Evolutionary conservation across 495 filamentous ascomycete genomes (phyloP).

Genomic region (Aspergillus kassunensis): DNA sequence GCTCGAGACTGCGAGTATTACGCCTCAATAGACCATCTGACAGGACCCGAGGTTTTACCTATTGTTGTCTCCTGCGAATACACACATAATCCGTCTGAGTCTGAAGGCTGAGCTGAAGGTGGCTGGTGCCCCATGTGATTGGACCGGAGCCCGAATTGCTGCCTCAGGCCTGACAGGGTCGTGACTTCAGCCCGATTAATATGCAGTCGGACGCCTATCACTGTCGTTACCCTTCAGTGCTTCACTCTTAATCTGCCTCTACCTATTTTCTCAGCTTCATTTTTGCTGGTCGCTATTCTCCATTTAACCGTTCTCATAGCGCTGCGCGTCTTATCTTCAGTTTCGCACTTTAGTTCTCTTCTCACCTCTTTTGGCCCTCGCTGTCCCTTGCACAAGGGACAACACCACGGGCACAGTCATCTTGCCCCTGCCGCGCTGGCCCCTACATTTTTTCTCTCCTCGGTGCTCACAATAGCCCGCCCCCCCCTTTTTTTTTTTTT

Average conservation of each 20-base stretch:
- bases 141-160: constrained; percentile 3
- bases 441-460: constrained; percentile 6
- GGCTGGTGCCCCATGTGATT: constrained; percentile 19
- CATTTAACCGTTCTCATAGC: not conserved
- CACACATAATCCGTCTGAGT: not conserved
- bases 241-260: not conserved
- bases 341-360: constrained; percentile 3
- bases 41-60: no score
- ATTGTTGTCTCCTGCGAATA: no score
- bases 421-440: constrained; percentile 9
- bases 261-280: not conserved
- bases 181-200: constrained; percentile 14
- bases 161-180: constrained; percentile 5
- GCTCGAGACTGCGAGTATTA: no score
- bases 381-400: constrained; percentile 11
- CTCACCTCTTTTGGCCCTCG: constrained; percentile 4
- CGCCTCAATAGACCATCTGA: no score
- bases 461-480: not conserved
- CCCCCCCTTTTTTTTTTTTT: constrained; percentile 1
- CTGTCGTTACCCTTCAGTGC: not conserved
- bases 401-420: constrained; percentile 9
- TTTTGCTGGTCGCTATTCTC: not conserved
- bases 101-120: constrained; percentile 1
- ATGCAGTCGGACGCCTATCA: constrained; percentile 8
- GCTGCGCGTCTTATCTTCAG: constrained; percentile 4